phyloP scores from a whole-genome alignment of 306 rosid species.

The Medicago ruthenica region DNA sequence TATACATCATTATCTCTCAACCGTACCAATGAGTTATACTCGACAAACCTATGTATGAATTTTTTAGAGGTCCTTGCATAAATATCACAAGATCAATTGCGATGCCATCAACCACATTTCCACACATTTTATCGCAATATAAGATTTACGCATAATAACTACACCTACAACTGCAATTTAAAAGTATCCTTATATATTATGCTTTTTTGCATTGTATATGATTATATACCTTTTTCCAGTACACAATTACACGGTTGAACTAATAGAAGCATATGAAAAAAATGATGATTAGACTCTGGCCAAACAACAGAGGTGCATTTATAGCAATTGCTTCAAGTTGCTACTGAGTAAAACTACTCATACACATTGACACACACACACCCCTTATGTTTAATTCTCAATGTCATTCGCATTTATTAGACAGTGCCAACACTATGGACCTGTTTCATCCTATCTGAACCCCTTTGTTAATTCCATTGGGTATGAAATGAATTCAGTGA shows the following conservation, averaged over 20 bases:
- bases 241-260: slow-evolving; percentile 9
- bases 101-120: too few species aligned
- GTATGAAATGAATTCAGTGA: slow-evolving; percentile 52
- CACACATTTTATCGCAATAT: not conserved
- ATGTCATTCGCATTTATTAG: slow-evolving; percentile 63
- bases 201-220: not conserved
- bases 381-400: slow-evolving; percentile 39
- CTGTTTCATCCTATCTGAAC: slow-evolving; percentile 40
- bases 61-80: too few species aligned
- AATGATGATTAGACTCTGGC: slow-evolving; percentile 22
- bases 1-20: too few species aligned
- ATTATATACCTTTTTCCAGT: slow-evolving; percentile 7
- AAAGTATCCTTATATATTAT: not conserved
- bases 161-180: not conserved
- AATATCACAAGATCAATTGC: too few species aligned
- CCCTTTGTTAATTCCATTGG: slow-evolving; percentile 54
- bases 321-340: slow-evolving; percentile 46
- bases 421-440: slow-evolving; percentile 68
- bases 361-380: slow-evolving; percentile 7
- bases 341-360: slow-evolving; percentile 43
- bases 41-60: too few species aligned
- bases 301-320: slow-evolving; percentile 46
- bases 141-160: not conserved
- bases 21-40: too few species aligned
- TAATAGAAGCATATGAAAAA: slow-evolving; percentile 19